These are phyloP conservation scores for Petrea volubilis DNA, from an alignment of 257 asterid genomes.

Conservation along the genomic window DNA sequence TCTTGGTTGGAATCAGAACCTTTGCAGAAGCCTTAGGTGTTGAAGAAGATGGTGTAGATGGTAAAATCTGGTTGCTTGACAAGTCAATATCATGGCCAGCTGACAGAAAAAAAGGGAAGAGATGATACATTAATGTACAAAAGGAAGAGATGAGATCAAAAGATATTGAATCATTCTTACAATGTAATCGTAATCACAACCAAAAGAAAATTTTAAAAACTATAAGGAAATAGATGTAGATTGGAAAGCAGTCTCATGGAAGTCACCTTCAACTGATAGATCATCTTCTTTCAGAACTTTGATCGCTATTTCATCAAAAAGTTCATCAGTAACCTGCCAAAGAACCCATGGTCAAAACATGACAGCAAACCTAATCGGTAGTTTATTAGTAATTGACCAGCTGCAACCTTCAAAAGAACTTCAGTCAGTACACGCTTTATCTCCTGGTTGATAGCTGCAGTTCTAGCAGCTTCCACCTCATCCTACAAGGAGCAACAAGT, in stretches of 20 bases:
- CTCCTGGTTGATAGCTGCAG: conserved; percentile 88
- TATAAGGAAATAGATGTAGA: conserved; percentile 3
- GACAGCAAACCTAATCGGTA: conserved; percentile 14
- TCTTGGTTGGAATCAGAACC: conserved; percentile 58
- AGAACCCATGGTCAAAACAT: conserved; percentile 37
- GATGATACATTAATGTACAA: conserved; percentile 25
- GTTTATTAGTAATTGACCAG: conserved; percentile 32
- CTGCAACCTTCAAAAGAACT: conserved; percentile 90
- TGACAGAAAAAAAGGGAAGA: conserved; percentile 26
- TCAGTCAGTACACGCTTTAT: conserved; percentile 94
- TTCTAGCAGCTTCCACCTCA: conserved; percentile 87
- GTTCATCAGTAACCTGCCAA: conserved; percentile 95
- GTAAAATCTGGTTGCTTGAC: conserved; percentile 41
- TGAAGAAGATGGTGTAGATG: conserved; percentile 46
- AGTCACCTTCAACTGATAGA: conserved; percentile 66
- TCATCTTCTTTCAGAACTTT: conserved; percentile 86
- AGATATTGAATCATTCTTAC: not conserved
- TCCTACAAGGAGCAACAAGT: conserved; percentile 54
- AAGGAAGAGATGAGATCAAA: conserved; percentile 17
- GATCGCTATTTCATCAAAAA: conserved; percentile 95
- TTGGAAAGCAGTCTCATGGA: conserved; percentile 15
- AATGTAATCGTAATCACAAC: conserved; percentile 4
- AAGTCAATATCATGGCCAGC: conserved; percentile 46
- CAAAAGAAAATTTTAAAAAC: not conserved
- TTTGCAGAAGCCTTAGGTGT: conserved; percentile 59